Conservation (phyloP, 192 early-diverging fungal species). For the Geranomyces michiganensis region DNA sequence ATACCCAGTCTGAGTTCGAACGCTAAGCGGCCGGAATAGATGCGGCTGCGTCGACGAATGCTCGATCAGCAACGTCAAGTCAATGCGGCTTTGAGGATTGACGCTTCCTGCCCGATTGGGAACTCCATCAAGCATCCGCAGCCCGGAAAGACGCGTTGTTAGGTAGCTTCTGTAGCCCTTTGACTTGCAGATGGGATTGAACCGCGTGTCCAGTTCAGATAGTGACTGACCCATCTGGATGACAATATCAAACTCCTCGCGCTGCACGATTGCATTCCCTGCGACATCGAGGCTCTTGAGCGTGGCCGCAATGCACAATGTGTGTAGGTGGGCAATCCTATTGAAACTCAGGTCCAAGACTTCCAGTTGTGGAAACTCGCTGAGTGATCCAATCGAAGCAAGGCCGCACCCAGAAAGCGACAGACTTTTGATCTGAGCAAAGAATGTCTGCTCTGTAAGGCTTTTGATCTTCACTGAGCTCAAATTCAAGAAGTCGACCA, state of each 20-base stretch:
- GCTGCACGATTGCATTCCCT: conserved; percentile 34
- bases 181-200: conserved; percentile 48
- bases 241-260: conserved; percentile 12
- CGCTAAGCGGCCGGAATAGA: conserved; percentile 55
- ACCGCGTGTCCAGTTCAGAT: conserved; percentile 41
- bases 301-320: not conserved
- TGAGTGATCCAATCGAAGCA: conserved; percentile 36
- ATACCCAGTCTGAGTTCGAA: conserved; percentile 52
- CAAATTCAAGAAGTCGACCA: conserved; percentile 17
- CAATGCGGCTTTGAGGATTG: not conserved
- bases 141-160: not conserved
- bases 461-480: conserved; percentile 15
- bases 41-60: conserved; percentile 54
- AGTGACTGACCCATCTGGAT: conserved; percentile 21
- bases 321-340: conserved; percentile 26
- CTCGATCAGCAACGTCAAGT: conserved; percentile 16
- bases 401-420: conserved; percentile 40
- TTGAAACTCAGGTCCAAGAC: conserved; percentile 57
- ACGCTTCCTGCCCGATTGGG: not conserved
- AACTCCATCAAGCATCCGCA: conserved; percentile 28
- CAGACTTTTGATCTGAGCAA: conserved; percentile 5
- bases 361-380: conserved; percentile 40
- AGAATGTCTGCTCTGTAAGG: conserved; percentile 11
- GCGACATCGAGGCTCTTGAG: conserved; percentile 42
- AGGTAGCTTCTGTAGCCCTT: conserved; percentile 42